Evolutionary conservation across 2,329 filamentous ascomycete genomes (phyloP), one percentile per base, ranked within the genome.

Genomic region (Aspergillus sp.): DNA sequence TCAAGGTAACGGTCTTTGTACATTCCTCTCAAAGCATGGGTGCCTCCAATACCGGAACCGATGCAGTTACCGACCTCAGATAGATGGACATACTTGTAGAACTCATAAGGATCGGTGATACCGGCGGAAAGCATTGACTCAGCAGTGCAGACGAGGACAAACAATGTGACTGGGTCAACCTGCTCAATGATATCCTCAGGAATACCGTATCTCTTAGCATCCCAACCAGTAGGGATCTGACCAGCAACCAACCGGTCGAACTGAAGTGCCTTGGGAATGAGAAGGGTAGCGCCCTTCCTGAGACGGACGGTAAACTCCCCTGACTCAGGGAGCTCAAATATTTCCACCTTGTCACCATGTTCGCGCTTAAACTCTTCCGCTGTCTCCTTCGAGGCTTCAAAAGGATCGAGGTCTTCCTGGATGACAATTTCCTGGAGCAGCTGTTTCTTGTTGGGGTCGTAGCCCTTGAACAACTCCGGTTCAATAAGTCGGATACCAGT

Each of bases 11-110:
- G 87, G 68, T 96, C 91, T 71, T 91, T 93, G 78, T 97, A 95
- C 91, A 98, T 98, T 59, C 91, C 91, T 60, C 90, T 85, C 53
- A 98, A 80, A 58, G 93, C 93, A 59, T 82, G 82, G 48, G 90
- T 86, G 72, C 93, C 94, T 79, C 93, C 93, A 76, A 98, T 95
- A 77, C 94, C 93, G 29, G 94, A 98, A 70, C 93, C 93, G 56
- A 98, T 84, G 65, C 91, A 97, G 79, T 98, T 98, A 68, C 93
- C 93, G 40, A 98, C 88, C 65, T 98, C 88, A 6, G 93, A 97
- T 48, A 98, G 83, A 69, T 98, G 93, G 51, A 98, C 90, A 61
- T 98, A 98, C 76, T 97, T 90, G 81, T 98, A 98, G 74, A 98
- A 97, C 73, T 98, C 93, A 65, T 97, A 98, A 13, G 93, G 94